phyloP scores from a whole-genome alignment of 2,329 filamentous ascomycete genomes.

The Fusarium albosuccineum region DNA sequence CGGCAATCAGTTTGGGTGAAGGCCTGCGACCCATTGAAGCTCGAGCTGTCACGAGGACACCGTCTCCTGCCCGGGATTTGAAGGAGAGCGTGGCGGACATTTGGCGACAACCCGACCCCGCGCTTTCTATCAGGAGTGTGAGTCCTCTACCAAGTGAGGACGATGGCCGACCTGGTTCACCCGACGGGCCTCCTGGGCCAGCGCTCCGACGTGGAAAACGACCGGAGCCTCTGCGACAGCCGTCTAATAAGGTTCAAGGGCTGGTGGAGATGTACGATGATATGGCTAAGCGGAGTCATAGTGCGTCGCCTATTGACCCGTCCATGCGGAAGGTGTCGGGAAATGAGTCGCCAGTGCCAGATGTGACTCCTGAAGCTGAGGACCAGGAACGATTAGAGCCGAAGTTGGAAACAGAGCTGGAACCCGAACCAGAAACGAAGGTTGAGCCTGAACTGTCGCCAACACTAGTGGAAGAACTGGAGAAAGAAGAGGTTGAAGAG shows the following conservation, averaged over 20 bases:
- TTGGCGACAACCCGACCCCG: slow-evolving; percentile 30
- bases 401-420: background rate
- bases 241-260: slow-evolving; percentile 62
- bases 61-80: slow-evolving; percentile 20
- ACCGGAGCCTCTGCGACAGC: slow-evolving; percentile 40
- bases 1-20: slow-evolving; percentile 47
- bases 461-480: slow-evolving; percentile 1
- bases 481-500: slow-evolving; percentile 5
- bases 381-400: background rate
- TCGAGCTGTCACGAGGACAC: slow-evolving; percentile 26
- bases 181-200: slow-evolving; percentile 30
- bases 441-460: background rate
- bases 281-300: slow-evolving; percentile 49
- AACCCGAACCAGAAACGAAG: background rate
- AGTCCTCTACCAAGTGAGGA: slow-evolving; percentile 28
- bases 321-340: slow-evolving; percentile 28
- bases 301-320: slow-evolving; percentile 40
- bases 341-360: slow-evolving; percentile 17
- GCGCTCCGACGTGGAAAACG: slow-evolving; percentile 28
- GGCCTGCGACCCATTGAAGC: slow-evolving; percentile 27
- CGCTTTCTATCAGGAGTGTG: slow-evolving; percentile 21
- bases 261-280: slow-evolving; percentile 65
- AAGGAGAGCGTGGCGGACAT: slow-evolving; percentile 38
- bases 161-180: slow-evolving; percentile 35
- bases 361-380: slow-evolving; percentile 8